Conservation (phyloP, 2,329 filamentous ascomycete genomes). For the Raffaelea albimanens region DNA sequence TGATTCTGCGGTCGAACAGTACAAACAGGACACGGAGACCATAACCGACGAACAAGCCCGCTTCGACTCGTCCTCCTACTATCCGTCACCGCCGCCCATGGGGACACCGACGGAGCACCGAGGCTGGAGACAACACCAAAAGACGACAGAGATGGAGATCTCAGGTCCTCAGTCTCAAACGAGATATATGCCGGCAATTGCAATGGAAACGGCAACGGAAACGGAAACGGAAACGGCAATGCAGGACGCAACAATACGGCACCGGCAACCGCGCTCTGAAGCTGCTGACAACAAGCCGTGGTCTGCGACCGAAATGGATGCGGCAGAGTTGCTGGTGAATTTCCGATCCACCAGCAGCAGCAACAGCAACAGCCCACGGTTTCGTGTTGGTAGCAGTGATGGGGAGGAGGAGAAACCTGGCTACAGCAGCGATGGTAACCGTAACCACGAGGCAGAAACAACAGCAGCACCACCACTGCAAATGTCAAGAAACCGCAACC, state of each 20-base stretch:
- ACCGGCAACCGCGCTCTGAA: too few species aligned
- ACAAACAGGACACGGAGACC: background rate
- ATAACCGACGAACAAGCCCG: background rate
- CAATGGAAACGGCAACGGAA: too few species aligned
- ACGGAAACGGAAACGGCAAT: background rate
- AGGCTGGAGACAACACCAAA: background rate
- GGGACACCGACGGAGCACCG: background rate
- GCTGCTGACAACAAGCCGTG: background rate
- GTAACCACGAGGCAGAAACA: too few species aligned
- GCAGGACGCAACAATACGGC: too few species aligned
- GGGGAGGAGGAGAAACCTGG: background rate
- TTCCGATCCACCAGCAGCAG: background rate
- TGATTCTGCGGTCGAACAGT: too few species aligned
- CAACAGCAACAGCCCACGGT: background rate
- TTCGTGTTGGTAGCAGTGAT: background rate
- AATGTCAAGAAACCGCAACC: too few species aligned
- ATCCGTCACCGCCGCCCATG: conserved; percentile 1
- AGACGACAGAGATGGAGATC: background rate
- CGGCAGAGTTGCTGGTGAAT: conserved; percentile 8
- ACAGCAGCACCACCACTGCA: too few species aligned
- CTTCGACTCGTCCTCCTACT: background rate
- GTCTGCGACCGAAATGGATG: conserved; percentile 3
- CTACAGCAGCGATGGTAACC: too few species aligned
- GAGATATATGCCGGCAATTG: too few species aligned
- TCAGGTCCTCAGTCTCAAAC: too few species aligned